Percentiles rank a stretch among this genome's conserved stretches.
These are phyloP conservation scores for Nicotiana benthamiana DNA, from an alignment of 257 asterid genomes.

Conservation along the genomic window DNA sequence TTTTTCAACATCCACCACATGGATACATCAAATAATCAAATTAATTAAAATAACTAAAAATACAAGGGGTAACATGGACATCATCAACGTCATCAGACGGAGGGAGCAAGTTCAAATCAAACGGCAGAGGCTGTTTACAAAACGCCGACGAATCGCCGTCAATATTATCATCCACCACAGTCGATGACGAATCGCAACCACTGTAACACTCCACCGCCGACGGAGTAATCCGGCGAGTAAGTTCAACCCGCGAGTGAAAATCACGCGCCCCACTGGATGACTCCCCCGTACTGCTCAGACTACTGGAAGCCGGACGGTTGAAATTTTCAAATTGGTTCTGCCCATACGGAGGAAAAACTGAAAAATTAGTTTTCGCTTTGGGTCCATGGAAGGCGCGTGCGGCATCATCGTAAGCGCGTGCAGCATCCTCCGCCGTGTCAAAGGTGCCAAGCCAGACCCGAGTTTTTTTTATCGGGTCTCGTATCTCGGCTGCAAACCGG, in stretches of 20 bases:
- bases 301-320: not conserved
- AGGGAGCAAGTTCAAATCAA: constrained; percentile 1
- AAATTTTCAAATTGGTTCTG: not conserved
- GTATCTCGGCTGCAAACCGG: not conserved
- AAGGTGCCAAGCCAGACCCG: not conserved
- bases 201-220: not conserved
- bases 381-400: not conserved
- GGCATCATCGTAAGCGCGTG: not conserved
- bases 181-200: not conserved
- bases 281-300: not conserved
- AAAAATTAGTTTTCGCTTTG: not conserved
- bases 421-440: constrained; percentile 1
- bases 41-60: too few relatives aligned
- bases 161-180: not conserved
- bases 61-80: too few relatives aligned
- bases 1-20: not conserved
- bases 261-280: not conserved
- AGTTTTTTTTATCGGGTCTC: not conserved
- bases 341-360: not conserved
- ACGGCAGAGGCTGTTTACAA: not conserved
- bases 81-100: not conserved
- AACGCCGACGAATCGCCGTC: not conserved
- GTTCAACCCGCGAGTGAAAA: not conserved
- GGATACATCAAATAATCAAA: not conserved
- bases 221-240: not conserved